Evolutionary conservation across 306 rosid species (phyloP).

Genomic region (Neltuma alba): DNA sequence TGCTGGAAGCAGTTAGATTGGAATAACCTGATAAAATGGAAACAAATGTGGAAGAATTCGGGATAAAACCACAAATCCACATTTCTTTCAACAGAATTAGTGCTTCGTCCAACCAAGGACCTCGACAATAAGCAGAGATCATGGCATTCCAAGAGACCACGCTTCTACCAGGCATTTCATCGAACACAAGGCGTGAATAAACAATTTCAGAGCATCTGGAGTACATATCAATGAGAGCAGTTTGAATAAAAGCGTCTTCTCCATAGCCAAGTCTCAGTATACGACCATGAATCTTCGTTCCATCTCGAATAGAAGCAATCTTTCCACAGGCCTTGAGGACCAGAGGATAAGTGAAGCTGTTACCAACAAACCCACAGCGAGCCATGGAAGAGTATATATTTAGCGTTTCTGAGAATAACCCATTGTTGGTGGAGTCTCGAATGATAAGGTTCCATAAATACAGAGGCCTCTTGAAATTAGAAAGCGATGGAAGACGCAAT

Average conservation of each 20-base stretch:
- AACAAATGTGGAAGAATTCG: conserved; percentile 43
- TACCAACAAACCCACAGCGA: conserved; percentile 49
- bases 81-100: conserved; percentile 47
- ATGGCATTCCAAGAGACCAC: conserved; percentile 66
- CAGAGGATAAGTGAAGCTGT: conserved; percentile 54
- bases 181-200: conserved; percentile 45
- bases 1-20: neutral
- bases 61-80: conserved; percentile 46
- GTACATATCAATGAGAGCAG: conserved; percentile 52
- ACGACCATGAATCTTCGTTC: conserved; percentile 50
- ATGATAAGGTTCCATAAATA: conserved; percentile 63
- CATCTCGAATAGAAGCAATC: conserved; percentile 46
- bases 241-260: conserved; percentile 50
- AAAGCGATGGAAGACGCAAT: conserved; percentile 28
- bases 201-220: conserved; percentile 42
- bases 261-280: conserved; percentile 47
- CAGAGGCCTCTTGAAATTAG: conserved; percentile 43
- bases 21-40: conserved; percentile 46
- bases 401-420: conserved; percentile 43
- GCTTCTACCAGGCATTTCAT: conserved; percentile 57
- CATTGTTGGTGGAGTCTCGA: conserved; percentile 48
- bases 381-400: conserved; percentile 49
- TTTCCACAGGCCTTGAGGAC: conserved; percentile 57
- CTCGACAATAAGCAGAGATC: conserved; percentile 59
- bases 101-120: conserved; percentile 41